Evolutionary conservation across 2,329 filamentous ascomycete genomes (phyloP).

Genomic region (Shiraia sp.): DNA sequence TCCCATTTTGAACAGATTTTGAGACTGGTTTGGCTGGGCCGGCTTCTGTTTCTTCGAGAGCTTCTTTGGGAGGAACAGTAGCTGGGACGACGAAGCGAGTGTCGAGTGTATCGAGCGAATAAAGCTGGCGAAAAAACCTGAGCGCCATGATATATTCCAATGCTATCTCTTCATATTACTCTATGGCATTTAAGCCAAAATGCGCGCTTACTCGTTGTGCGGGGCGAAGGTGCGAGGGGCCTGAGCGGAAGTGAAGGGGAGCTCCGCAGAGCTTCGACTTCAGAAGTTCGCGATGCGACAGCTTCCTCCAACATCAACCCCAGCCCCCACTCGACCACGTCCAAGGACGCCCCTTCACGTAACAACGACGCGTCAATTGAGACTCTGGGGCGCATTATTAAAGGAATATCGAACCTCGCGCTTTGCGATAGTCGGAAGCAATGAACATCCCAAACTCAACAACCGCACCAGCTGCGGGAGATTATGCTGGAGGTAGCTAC

Average conservation of each 20-base stretch:
- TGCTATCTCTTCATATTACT: slow-evolving; percentile 27
- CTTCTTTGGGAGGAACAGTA: slow-evolving; percentile 60
- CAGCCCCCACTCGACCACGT: slow-evolving; percentile 20
- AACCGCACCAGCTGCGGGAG: slow-evolving; percentile 46
- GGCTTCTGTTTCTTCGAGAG: slow-evolving; percentile 37
- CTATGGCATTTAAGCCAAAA: background rate
- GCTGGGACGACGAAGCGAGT: slow-evolving; percentile 74
- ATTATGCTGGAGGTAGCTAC: slow-evolving; percentile 51
- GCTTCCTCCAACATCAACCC: slow-evolving; percentile 31
- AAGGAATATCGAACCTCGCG: slow-evolving; percentile 9
- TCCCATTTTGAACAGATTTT: slow-evolving; percentile 25
- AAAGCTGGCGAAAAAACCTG: slow-evolving; percentile 57
- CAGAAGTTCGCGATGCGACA: slow-evolving; percentile 32
- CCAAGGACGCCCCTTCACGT: slow-evolving; percentile 2
- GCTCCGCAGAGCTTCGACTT: slow-evolving; percentile 26
- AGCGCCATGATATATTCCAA: slow-evolving; percentile 41
- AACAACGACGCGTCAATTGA: slow-evolving; percentile 33
- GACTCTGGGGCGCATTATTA: background rate
- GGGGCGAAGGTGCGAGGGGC: slow-evolving; percentile 17
- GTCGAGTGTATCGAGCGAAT: slow-evolving; percentile 70
- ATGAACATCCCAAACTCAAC: slow-evolving; percentile 45
- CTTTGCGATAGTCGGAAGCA: slow-evolving; percentile 18
- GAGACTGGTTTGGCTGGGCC: slow-evolving; percentile 38
- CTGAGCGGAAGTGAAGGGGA: slow-evolving; percentile 16
- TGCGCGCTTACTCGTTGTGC: slow-evolving; percentile 5